phyloP scores from a whole-genome alignment of 352 stramenopile species.

The Phytophthora melonis region DNA sequence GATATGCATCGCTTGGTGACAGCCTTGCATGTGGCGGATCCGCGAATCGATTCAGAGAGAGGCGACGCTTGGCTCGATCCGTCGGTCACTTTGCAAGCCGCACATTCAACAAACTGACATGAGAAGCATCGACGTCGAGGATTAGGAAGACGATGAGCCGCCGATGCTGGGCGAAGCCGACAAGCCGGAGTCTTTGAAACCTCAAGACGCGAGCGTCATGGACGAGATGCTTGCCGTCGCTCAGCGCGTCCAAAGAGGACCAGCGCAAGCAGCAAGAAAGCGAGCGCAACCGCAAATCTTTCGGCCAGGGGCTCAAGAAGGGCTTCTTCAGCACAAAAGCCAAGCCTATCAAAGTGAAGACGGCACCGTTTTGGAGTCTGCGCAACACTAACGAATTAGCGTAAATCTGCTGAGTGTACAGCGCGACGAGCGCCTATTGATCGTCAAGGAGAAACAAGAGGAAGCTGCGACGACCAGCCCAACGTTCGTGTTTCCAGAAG shows the following conservation, averaged over 20 bases:
- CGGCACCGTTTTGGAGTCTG: no score
- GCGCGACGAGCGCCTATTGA: conserved; percentile 50
- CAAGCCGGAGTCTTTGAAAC: conserved; percentile 1
- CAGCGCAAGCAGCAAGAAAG: conserved; percentile 58
- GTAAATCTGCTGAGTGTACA: conserved; percentile 21
- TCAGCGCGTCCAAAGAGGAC: conserved; percentile 55
- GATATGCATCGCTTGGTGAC: no score
- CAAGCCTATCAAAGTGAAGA: conserved; percentile 22
- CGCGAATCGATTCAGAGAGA: no score
- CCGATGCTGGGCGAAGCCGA: conserved; percentile 48
- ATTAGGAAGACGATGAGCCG: conserved; percentile 56
- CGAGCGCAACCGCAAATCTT: conserved; percentile 54
- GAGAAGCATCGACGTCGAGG: conserved; percentile 13
- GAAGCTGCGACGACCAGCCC: conserved; percentile 24
- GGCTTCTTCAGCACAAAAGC: conserved; percentile 64
- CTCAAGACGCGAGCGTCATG: conserved; percentile 64
- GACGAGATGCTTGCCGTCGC: conserved; percentile 75
- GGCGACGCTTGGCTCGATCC: conserved; percentile 21
- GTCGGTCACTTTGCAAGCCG: conserved; percentile 18
- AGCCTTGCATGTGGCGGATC: no score
- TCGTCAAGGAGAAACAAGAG: conserved; percentile 40
- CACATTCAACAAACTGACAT: conserved; percentile 16
- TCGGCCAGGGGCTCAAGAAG: conserved; percentile 76
- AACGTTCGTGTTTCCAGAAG: conserved; percentile 78
- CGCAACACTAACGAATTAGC: conserved; percentile 4